Evolutionary conservation across 2,329 filamentous ascomycete genomes (phyloP), one percentile per base, ranked within the genome.

Genomic region (Aureobasidium mangrovei): DNA sequence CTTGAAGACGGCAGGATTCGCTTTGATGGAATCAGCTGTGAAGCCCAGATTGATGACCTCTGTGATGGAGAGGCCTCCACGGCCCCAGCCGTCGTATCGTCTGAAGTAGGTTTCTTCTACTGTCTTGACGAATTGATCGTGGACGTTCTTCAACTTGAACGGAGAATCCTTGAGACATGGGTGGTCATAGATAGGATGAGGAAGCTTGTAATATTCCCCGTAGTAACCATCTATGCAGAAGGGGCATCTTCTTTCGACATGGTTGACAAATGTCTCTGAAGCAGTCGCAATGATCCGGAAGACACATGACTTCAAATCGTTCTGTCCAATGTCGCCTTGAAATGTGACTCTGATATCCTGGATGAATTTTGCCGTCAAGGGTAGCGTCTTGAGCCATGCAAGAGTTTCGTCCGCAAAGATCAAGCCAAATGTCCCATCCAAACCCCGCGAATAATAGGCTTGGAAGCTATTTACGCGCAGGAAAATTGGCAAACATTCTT

Each of bases 201-300:
- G 49, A 4, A 43, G 32, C 10, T 43, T 41, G 6, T 29, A 53
- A 12, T 31, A 28, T 26, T 41, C 41, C n/a, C 49, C 49, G n/a
- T 29, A 24, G 5, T 31, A 38, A 3, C 49, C 49, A n/a, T 53
- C 49, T 35, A 53, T 53, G n/a, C 49, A 53, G 12, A 53, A 53
- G 1, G 29, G 39, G 40, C 49, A 53, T 10, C 24, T 43, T 9
- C 32, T 24, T 8, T 44, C 4, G 4, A 31, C 31, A 6, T 53
- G 49, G 12, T 44, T 43, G 5, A 53, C 40, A 8, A 27, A 36
- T 2, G 27, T 31, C 8, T 43, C 26, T 7, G 32, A 43, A 4
- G 24, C 32, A 0, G 18, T 44, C 12, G 40, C 40, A 26, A 44
- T 7, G 4, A 53, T 53, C 9, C 43, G 49, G 7, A 53, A 53